These are phyloP conservation scores for Malbranchea zuffiana DNA, from an alignment of 2,329 filamentous ascomycete genomes.

Conservation along the genomic window DNA sequence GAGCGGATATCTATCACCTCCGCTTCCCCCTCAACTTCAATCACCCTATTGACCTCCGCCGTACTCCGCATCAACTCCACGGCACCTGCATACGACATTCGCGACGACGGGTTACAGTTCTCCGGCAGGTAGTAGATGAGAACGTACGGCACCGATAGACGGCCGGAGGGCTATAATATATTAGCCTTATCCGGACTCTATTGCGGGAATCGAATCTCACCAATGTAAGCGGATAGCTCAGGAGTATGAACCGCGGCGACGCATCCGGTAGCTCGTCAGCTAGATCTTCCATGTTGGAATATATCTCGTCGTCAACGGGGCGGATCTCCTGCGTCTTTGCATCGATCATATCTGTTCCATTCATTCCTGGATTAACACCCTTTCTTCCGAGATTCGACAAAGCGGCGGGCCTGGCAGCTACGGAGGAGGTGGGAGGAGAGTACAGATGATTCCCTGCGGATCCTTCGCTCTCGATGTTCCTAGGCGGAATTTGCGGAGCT, in stretches of 20 bases:
- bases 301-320: constrained; percentile 68
- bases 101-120: constrained; percentile 74
- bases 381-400: background rate
- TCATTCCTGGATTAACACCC: background rate
- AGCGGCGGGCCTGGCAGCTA: background rate
- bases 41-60: constrained; percentile 74
- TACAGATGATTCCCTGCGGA: constrained; percentile 91
- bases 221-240: constrained; percentile 82
- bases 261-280: constrained; percentile 87
- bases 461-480: constrained; percentile 76
- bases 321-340: constrained; percentile 82
- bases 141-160: constrained; percentile 82
- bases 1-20: constrained; percentile 73
- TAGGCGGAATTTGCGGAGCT: constrained; percentile 88
- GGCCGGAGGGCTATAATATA: constrained; percentile 57
- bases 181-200: constrained; percentile 1
- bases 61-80: constrained; percentile 94
- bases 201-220: constrained; percentile 39
- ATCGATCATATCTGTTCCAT: constrained; percentile 67
- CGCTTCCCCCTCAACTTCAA: constrained; percentile 72
- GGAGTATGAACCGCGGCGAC: constrained; percentile 74
- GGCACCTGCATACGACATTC: constrained; percentile 91
- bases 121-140: constrained; percentile 89
- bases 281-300: constrained; percentile 69
- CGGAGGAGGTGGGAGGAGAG: constrained; percentile 23